Percentiles rank a stretch among this genome's conserved stretches.
Conservation (phyloP, 768 basidiomycete genomes). For the Leccinellum luteum region DNA sequence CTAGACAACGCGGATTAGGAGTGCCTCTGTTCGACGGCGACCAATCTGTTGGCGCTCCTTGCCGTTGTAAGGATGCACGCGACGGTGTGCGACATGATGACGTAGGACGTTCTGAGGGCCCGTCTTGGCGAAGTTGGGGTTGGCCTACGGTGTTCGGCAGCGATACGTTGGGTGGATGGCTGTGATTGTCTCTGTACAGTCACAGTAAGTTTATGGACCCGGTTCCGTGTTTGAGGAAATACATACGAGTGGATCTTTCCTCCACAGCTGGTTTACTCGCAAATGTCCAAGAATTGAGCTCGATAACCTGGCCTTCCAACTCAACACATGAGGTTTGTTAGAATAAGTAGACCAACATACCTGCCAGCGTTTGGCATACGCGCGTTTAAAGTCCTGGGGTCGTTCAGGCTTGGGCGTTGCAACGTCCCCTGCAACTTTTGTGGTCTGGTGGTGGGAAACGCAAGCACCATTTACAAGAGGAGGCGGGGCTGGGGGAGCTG, state of each 20-base stretch:
- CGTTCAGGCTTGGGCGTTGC: constrained; percentile 5
- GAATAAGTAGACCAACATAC: constrained; percentile 6
- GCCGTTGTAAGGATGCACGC: constrained; percentile 4
- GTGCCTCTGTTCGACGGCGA: constrained; percentile 25
- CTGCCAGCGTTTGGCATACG: constrained; percentile 27
- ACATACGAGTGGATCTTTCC: constrained; percentile 11
- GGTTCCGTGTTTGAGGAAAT: not conserved
- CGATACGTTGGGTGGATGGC: not conserved
- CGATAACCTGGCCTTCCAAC: constrained; percentile 8
- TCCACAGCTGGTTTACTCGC: constrained; percentile 6
- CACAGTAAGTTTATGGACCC: not conserved
- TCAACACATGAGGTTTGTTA: not conserved
- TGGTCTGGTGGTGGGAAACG: not conserved
- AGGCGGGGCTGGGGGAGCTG: constrained; percentile 4
- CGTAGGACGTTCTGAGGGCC: not conserved
- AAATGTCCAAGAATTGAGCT: constrained; percentile 14
- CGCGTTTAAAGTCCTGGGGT: constrained; percentile 10
- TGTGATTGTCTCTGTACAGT: constrained; percentile 3
- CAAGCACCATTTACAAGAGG: not conserved
- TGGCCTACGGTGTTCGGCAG: not conserved
- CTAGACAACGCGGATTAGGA: constrained; percentile 13
- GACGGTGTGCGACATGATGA: constrained; percentile 10
- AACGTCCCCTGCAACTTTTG: not conserved
- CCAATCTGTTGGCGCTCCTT: constrained; percentile 32
- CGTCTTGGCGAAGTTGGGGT: not conserved